Evolutionary conservation across 2,329 filamentous ascomycete genomes (phyloP).

Genomic region (Colletotrichum shisoi): DNA sequence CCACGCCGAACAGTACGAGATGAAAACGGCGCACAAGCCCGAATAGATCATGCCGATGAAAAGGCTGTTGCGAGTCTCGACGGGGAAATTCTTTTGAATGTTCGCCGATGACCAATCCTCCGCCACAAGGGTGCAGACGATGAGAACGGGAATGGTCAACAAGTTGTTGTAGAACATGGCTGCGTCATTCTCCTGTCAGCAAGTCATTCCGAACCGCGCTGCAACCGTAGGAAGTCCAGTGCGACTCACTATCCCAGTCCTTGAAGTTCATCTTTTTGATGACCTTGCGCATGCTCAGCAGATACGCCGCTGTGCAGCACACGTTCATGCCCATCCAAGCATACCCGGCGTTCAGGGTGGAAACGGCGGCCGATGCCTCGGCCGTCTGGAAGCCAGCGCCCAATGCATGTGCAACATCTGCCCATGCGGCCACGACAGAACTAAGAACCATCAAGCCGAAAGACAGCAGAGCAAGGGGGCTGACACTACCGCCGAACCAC

Average conservation of each 20-base stretch:
- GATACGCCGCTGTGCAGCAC: slow-evolving; percentile 88
- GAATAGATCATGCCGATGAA: slow-evolving; percentile 92
- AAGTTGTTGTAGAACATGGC: slow-evolving; percentile 99
- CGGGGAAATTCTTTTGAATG: slow-evolving; percentile 85
- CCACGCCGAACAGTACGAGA: slow-evolving; percentile 99
- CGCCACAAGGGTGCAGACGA: slow-evolving; percentile 79
- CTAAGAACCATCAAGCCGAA: slow-evolving; percentile 97
- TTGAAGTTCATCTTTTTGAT: slow-evolving; percentile 99
- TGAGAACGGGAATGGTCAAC: slow-evolving; percentile 89
- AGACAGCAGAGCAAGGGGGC: slow-evolving; percentile 84
- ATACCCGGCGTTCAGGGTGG: slow-evolving; percentile 92
- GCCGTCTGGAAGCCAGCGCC: slow-evolving; percentile 60
- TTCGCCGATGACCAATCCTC: slow-evolving; percentile 95
- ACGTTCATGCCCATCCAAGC: slow-evolving; percentile 99
- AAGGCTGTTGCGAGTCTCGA: slow-evolving; percentile 78
- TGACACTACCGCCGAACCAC: slow-evolving; percentile 96
- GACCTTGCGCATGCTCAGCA: slow-evolving; percentile 94
- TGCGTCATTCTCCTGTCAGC: slow-evolving; percentile 53
- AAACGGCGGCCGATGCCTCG: slow-evolving; percentile 77
- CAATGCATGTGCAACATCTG: slow-evolving; percentile 88
- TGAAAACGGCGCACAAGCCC: slow-evolving; percentile 91
- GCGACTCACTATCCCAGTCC: slow-evolving; percentile 92
- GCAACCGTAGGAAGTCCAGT: neutral
- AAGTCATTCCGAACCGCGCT: slow-evolving; percentile 16
- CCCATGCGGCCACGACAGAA: slow-evolving; percentile 94